Conservation (phyloP, 225 moss, liverwort and hornwort species). For the Takakia lepidozioides region DNA sequence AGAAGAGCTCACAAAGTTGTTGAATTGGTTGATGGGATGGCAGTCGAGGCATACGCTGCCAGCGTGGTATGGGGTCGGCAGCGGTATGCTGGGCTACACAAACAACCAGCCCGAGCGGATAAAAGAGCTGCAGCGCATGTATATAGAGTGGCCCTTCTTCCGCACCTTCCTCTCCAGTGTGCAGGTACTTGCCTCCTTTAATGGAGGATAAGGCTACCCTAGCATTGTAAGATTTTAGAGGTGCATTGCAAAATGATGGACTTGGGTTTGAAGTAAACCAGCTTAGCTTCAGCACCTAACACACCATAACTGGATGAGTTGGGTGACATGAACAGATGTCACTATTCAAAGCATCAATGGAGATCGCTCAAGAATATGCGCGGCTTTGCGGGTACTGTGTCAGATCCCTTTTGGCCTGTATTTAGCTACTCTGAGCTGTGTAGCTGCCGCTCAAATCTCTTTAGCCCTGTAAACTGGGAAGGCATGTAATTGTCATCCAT, state of each 20-base stretch:
- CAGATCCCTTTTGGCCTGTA: too few species aligned
- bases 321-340: conserved; percentile 62
- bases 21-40: conserved; percentile 14
- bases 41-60: conserved; percentile 97
- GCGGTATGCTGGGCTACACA: conserved; percentile 67
- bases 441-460: too few species aligned
- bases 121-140: conserved; percentile 76
- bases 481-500: too few species aligned
- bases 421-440: too few species aligned
- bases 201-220: neutral
- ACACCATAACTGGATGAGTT: neutral
- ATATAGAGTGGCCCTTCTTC: conserved; percentile 90
- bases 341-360: conserved; percentile 92
- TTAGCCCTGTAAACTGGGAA: too few species aligned
- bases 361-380: conserved; percentile 91
- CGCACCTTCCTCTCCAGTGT: conserved; percentile 90
- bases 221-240: too few species aligned
- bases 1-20: too few species aligned
- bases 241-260: too few species aligned
- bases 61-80: conserved; percentile 97
- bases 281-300: neutral
- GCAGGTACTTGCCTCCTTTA: conserved; percentile 34
- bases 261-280: conserved; percentile 1
- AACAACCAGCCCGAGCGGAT: conserved; percentile 68
- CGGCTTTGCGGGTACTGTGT: conserved; percentile 92